Evolutionary conservation across 352 stramenopile genomes (phyloP).

Genomic region (Phytophthora fragariae): DNA sequence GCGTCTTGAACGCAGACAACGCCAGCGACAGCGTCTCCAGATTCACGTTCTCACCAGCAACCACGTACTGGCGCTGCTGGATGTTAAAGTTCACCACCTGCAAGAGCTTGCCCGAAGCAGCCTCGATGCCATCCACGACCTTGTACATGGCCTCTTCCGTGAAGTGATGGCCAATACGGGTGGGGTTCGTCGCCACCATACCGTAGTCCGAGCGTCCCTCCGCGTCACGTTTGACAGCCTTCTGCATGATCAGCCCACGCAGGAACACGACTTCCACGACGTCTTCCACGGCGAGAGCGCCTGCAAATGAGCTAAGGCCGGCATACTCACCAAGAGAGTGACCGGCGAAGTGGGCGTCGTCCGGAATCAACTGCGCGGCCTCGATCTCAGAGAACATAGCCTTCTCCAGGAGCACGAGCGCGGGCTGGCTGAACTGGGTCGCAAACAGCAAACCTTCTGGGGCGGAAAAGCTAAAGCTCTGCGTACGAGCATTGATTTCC

Average conservation of each 20-base stretch:
- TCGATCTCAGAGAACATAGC: conserved; percentile 81
- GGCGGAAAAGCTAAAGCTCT: conserved; percentile 86
- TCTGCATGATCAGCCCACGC: conserved; percentile 72
- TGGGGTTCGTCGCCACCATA: conserved; percentile 90
- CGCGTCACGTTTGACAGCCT: conserved; percentile 64
- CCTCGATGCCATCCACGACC: conserved; percentile 74
- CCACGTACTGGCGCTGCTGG: conserved; percentile 84
- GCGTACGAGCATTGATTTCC: conserved; percentile 80
- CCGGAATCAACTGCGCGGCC: conserved; percentile 61
- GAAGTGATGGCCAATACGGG: conserved; percentile 73
- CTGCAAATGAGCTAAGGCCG: conserved; percentile 72
- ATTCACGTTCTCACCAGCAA: conserved; percentile 85
- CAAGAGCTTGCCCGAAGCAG: conserved; percentile 70
- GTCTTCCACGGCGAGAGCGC: conserved; percentile 66
- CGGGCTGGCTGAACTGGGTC: conserved; percentile 86
- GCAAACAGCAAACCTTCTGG: conserved; percentile 81
- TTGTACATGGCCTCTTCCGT: conserved; percentile 72
- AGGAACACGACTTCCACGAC: conserved; percentile 84
- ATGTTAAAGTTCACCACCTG: conserved; percentile 93
- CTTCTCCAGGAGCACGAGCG: conserved; percentile 82
- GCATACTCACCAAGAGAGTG: conserved; percentile 89
- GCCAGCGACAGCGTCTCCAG: conserved; percentile 80
- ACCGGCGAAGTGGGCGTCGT: conserved; percentile 74
- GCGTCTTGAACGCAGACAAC: conserved; percentile 57
- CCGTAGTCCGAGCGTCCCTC: conserved; percentile 83